Evolutionary conservation across 2,329 filamentous ascomycete species (phyloP).

Genomic region (Didymella sp.): DNA sequence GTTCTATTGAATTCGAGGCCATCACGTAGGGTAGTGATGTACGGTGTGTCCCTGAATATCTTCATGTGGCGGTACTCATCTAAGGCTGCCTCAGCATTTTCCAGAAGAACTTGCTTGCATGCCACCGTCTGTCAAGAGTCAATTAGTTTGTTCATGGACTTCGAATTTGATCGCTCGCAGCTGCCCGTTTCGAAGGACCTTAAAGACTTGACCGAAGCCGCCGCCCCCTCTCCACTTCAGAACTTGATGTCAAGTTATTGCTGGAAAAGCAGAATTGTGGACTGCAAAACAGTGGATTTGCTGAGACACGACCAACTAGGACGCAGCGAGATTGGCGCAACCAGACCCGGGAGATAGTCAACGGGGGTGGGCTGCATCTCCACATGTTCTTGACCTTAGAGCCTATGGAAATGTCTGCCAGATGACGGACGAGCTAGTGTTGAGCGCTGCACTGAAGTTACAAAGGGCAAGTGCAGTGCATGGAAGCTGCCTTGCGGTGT

Average conservation of each 20-base stretch:
- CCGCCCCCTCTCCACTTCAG: slow-evolving; percentile 4
- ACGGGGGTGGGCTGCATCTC: not conserved
- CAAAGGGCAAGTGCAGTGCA: not conserved
- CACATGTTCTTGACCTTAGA: not conserved
- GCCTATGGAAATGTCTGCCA: not conserved
- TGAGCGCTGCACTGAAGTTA: not conserved
- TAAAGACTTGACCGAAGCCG: slow-evolving; percentile 2
- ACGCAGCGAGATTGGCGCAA: not conserved
- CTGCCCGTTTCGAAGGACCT: not conserved
- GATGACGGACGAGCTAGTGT: not conserved
- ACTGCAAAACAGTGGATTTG: not conserved
- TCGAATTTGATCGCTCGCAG: not conserved
- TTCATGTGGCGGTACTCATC: slow-evolving; percentile 8
- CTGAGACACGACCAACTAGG: not conserved
- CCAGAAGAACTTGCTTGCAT: not conserved
- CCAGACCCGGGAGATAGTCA: not conserved
- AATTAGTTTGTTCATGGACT: not conserved
- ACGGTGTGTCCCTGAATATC: not conserved
- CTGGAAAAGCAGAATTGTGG: not conserved
- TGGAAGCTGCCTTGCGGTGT: not conserved
- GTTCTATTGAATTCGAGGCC: not conserved
- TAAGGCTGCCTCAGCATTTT: not conserved
- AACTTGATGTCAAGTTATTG: not conserved
- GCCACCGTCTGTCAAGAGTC: not conserved
- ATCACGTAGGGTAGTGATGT: not conserved